Percentiles rank a stretch among this genome's conserved stretches.
These are phyloP conservation scores for Botrytis pseudocinerea DNA, from an alignment of 2,329 filamentous ascomycete genomes.

Conservation along the genomic window DNA sequence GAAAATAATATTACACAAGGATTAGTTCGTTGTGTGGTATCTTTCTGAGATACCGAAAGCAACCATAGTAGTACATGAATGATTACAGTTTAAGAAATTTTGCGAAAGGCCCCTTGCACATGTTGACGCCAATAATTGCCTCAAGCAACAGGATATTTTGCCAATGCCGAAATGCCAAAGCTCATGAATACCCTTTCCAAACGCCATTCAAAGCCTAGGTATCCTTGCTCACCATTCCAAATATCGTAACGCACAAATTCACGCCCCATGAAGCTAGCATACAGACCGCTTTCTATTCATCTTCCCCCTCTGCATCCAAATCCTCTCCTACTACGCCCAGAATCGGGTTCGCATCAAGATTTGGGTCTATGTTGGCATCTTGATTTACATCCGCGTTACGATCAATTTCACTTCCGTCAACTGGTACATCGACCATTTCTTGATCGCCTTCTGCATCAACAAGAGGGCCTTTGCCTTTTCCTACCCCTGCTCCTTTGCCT, in stretches of 20 bases:
- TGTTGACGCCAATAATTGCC: constrained; percentile 15
- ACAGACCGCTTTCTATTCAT: constrained; percentile 8
- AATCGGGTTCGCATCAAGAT: background rate
- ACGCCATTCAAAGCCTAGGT: constrained; percentile 20
- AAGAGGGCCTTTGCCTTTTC: constrained; percentile 30
- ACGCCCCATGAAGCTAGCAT: background rate
- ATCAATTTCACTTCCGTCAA: constrained; percentile 30
- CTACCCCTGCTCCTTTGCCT: constrained; percentile 25
- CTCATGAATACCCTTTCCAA: constrained; percentile 8
- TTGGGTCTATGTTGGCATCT: constrained; percentile 1
- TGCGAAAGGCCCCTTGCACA: background rate
- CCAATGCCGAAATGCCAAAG: constrained; percentile 4
- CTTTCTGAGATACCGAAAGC: constrained; percentile 5
- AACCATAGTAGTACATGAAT: constrained; percentile 14
- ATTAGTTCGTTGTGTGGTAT: constrained; percentile 10
- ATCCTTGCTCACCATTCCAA: constrained; percentile 9
- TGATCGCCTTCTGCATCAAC: constrained; percentile 33
- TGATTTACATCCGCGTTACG: constrained; percentile 9
- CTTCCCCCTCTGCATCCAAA: constrained; percentile 11
- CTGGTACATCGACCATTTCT: constrained; percentile 41
- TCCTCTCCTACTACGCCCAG: background rate
- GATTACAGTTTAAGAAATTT: constrained; percentile 18
- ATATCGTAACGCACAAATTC: constrained; percentile 8
- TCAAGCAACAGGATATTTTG: constrained; percentile 12
- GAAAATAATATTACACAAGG: background rate